Base-by-base conservation (phyloP, 2,329 filamentous ascomycete genomes). In the Huntiella omanensis region DNA sequence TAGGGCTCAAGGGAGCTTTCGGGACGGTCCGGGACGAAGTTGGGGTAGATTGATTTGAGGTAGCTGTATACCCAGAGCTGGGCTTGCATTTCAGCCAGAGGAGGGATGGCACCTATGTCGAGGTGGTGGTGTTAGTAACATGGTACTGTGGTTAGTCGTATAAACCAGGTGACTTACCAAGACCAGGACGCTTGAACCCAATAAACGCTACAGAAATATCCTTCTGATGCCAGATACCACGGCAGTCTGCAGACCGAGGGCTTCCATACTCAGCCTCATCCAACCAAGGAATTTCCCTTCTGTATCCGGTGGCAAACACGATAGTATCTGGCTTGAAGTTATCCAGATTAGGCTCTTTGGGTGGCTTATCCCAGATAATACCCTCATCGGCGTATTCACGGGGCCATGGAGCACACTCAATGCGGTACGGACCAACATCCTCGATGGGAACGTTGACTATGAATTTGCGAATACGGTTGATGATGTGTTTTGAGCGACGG, bases 301-400 rank as follows among this genome's bases (percentile, higher is more conserved):
- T 55, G 52, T 70, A 71, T 0, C 68, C 68, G 0, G 68, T 71
- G 3, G 64, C 64, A 43, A 67, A 61, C 8, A 71, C 54, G 2
- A 70, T 53, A 0, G 70, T 53, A 48, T 70, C 66, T 0, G 67
- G 62, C 37, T 59, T 60, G 19, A 65, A 53, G 8, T 45, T 43
- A 8, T 15, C 7, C 3, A 48, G 17, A 1, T 19, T n/a, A 12
- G 22, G 10, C 5, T 44, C 15, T 5, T 28, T 7, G 17, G 19
- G 40, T 15, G 15, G 15, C 22, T 39, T 44, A 7, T 41, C 37
- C 33, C 41, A 46, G 22, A 68, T 58, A 11, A 54, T 49, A 0
- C 67, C 66, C 2, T 59, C 46, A 1, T 56, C 33, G 36, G 61
- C 56, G 13, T 71, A 57, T 2, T 51, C 43, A 2, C 54, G 49